Conservation (phyloP, 2,329 filamentous ascomycete species). For the Fusarium tricinctum region DNA sequence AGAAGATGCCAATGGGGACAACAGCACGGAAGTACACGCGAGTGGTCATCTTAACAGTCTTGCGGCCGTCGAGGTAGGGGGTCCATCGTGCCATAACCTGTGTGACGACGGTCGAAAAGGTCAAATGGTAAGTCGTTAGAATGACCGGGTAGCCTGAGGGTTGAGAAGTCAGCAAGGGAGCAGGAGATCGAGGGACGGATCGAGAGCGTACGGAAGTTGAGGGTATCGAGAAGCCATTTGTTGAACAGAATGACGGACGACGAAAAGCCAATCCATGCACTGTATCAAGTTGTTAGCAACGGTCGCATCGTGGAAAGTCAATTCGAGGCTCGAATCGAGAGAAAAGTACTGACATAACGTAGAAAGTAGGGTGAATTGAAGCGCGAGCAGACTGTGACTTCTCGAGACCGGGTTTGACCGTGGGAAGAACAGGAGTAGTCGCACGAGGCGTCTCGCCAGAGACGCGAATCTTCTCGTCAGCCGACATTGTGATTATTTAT, state of each 20-base stretch:
- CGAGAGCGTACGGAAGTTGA: conserved; percentile 74
- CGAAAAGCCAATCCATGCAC: conserved; percentile 91
- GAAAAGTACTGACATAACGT: conserved; percentile 73
- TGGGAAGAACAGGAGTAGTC: conserved; percentile 79
- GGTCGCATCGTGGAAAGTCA: conserved; percentile 4
- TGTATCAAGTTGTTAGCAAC: conserved; percentile 56
- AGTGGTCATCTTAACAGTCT: conserved; percentile 97
- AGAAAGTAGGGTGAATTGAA: conserved; percentile 83
- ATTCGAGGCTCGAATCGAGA: conserved; percentile 2
- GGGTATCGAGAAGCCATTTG: conserved; percentile 94
- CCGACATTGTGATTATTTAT: conserved; percentile 61
- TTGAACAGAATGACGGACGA: conserved; percentile 98
- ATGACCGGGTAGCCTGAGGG: conserved; percentile 77
- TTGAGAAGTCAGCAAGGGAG: conserved; percentile 37
- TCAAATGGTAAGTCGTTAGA: conserved; percentile 95
- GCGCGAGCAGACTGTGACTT: conserved; percentile 76
- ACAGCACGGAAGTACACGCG: conserved; percentile 93
- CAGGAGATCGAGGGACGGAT: conserved; percentile 11
- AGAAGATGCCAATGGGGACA: conserved; percentile 94
- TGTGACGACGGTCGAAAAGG: conserved; percentile 94
- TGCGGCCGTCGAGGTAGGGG: conserved; percentile 89
- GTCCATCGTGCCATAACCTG: conserved; percentile 94
- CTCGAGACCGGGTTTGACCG: conserved; percentile 80
- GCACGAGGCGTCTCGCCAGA: conserved; percentile 81
- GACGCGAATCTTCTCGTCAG: conserved; percentile 84